Evolutionary conservation across 1,284 basidiomycete species (phyloP), one percentile per base, ranked within the genome.

Genomic region (Xanthoconium separans): DNA sequence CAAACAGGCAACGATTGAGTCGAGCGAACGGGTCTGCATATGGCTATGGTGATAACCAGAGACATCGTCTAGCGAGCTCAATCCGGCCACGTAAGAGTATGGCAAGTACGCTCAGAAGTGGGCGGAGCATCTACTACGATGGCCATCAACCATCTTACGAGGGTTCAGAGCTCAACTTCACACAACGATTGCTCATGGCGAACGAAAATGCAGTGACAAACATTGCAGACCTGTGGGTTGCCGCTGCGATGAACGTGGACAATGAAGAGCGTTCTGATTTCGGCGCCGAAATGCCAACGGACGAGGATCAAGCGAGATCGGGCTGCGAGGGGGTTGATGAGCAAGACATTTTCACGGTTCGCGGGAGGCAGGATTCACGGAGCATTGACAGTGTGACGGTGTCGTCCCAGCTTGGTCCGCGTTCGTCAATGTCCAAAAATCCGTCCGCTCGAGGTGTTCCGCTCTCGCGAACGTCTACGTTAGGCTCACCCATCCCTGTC

Each of bases 211-310:
- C 90, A 2, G 91, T 95, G 8, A 92, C 89, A 47, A 89, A 87
- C 58, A 89, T 96, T 60, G 89, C 91, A 6, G 93, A 95, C 72
- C 75, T 96, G 15, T 96, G 94, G 93, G 90, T 96, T 55, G 93
- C 93, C 11, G 88, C 93, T 22, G 94, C 94, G 4, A 92, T 94
- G 75, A 93, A 92, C 56, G 90, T 85, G 10, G 93, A 95, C 54
- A 71, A 67, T 49, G 76, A 70, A 22, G 72, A 73, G 37, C 74
- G 75, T 6, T 71, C 50, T 59, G 69, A 55, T 44, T 50, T 60
- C 11, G 73, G 62, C 4, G 11, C 47, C 15, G 55, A 56, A 9
- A 48, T 64, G 37, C 50, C 44, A 3, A 33, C 50, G 15, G 65
- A 67, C 15, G 66, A 69, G 2, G 61, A 70, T 12, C 65, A 61